These are phyloP conservation scores for Rhizoclosmatium globosum DNA, from an alignment of 192 early-diverging fungal genomes.

Conservation along the genomic window DNA sequence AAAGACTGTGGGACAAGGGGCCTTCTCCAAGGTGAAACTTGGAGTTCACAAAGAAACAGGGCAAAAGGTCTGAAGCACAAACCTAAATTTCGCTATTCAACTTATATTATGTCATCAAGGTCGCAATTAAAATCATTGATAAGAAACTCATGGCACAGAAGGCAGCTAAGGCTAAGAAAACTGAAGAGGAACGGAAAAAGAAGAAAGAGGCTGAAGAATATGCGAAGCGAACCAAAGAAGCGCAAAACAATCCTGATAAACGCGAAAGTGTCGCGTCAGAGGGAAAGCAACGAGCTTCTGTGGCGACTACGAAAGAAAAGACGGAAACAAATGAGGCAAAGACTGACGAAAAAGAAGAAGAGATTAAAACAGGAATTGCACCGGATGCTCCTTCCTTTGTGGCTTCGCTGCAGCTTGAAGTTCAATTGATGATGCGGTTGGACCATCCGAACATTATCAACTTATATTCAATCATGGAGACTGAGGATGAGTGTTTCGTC, in stretches of 20 bases:
- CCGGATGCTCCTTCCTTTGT: constrained; percentile 48
- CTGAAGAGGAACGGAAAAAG: constrained; percentile 55
- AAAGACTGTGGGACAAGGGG: constrained; percentile 72
- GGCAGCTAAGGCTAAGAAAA: constrained; percentile 55
- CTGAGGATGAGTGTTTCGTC: constrained; percentile 68
- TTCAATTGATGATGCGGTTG: constrained; percentile 67
- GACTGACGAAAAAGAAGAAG: constrained; percentile 3
- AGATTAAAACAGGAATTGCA: constrained; percentile 16
- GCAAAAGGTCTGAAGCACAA: constrained; percentile 55
- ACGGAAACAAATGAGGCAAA: constrained; percentile 15
- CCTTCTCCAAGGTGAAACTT: constrained; percentile 74
- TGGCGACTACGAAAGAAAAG: background rate
- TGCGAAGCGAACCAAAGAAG: constrained; percentile 17
- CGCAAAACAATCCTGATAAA: constrained; percentile 6
- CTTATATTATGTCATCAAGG: constrained; percentile 44
- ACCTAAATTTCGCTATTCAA: too few species aligned
- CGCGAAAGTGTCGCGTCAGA: background rate
- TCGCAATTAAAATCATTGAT: constrained; percentile 71
- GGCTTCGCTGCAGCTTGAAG: constrained; percentile 60
- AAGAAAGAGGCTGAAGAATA: constrained; percentile 44
- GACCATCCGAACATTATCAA: constrained; percentile 71
- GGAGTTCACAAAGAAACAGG: constrained; percentile 64
- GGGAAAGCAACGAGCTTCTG: constrained; percentile 10
- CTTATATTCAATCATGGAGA: constrained; percentile 68
- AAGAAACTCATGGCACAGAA: constrained; percentile 66